Percentiles rank a stretch among this genome's conserved stretches.
These are phyloP conservation scores for Lotus japonicus DNA, from an alignment of 306 rosid species.

Conservation along the genomic window DNA sequence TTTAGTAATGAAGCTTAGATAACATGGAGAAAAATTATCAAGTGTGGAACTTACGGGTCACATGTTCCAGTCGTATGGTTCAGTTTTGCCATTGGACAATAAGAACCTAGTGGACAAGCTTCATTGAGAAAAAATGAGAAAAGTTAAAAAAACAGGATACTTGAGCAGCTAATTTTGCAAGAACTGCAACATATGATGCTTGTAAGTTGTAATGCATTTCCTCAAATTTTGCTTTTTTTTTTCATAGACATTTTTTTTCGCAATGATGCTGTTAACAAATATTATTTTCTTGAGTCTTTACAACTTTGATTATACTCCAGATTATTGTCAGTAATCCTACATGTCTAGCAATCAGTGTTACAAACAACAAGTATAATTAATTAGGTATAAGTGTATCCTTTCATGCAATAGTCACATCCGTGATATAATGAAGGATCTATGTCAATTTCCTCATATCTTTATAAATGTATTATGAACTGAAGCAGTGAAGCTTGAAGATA, in stretches of 20 bases:
- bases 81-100: slow-evolving; percentile 61
- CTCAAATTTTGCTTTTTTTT: no score
- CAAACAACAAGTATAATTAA: not conserved
- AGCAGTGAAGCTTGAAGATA: not conserved
- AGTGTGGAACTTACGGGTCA: slow-evolving; percentile 63
- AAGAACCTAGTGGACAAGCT: slow-evolving; percentile 87
- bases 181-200: no score
- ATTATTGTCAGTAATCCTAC: not conserved
- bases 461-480: not conserved
- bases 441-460: not conserved
- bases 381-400: not conserved
- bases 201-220: no score
- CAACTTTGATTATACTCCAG: not conserved
- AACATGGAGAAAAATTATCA: not conserved
- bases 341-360: not conserved
- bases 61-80: slow-evolving; percentile 52
- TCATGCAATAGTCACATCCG: not conserved
- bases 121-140: slow-evolving; percentile 31
- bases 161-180: not conserved
- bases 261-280: no score
- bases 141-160: slow-evolving; percentile 2
- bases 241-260: no score
- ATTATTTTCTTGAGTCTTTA: not conserved
- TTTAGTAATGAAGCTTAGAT: slow-evolving; percentile 8
- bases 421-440: not conserved